Evolutionary conservation across 2,329 filamentous ascomycete genomes (phyloP).

Genomic region (Fusarium pseudocircinatum): DNA sequence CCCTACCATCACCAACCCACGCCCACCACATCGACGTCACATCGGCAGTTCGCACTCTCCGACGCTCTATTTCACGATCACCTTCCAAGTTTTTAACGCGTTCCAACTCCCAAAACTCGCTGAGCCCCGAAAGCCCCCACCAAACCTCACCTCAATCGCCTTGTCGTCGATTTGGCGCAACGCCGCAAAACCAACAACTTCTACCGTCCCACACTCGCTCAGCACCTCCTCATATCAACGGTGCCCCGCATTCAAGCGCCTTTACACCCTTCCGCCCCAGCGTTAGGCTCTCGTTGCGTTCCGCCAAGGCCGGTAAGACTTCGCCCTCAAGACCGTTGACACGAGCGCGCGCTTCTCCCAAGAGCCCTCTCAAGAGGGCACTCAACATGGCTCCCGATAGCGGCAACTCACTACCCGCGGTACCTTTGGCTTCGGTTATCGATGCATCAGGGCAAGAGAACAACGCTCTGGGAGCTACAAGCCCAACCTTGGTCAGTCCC

Average conservation of each 20-base stretch:
- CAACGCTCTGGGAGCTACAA: conserved; percentile 50
- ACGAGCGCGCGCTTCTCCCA: conserved; percentile 76
- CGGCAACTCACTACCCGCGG: conserved; percentile 69
- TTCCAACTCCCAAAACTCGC: conserved; percentile 58
- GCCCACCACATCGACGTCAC: conserved; percentile 85
- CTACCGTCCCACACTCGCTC: conserved; percentile 47
- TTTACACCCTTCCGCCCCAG: conserved; percentile 73
- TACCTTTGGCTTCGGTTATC: conserved; percentile 50
- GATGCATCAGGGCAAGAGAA: conserved; percentile 58
- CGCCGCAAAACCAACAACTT: conserved; percentile 49
- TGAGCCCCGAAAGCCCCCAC: conserved; percentile 59
- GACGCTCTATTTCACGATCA: conserved; percentile 91
- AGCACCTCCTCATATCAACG: conserved; percentile 48
- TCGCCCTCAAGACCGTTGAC: conserved; percentile 64
- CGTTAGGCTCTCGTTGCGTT: conserved; percentile 72
- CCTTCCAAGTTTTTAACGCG: conserved; percentile 83
- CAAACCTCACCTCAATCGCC: conserved; percentile 61
- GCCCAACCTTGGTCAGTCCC: conserved; percentile 33
- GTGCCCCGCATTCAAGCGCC: conserved; percentile 55
- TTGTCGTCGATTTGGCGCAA: conserved; percentile 55
- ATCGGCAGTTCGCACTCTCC: conserved; percentile 81
- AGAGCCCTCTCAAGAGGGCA: conserved; percentile 82
- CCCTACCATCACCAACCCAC: conserved; percentile 86
- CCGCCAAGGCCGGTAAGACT: conserved; percentile 68
- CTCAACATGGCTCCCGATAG: conserved; percentile 76